Base-by-base conservation (phyloP, 495 filamentous ascomycete species). In the Sordaria brevicollis region DNA sequence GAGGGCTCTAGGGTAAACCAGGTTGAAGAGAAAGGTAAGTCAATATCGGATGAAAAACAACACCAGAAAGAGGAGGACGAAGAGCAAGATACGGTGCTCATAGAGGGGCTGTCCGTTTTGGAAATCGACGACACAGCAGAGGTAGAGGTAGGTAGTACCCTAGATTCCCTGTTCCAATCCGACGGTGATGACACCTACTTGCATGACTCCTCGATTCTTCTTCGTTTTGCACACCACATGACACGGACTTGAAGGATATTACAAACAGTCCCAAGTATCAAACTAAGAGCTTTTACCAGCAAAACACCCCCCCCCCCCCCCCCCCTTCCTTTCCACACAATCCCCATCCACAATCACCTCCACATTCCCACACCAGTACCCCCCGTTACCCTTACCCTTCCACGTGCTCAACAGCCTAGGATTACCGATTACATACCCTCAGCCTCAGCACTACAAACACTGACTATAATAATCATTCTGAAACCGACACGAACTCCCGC, bases 391-490 rank as follows among this genome's bases (percentile, higher is more conserved):
- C n/a, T n/a, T n/a, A n/a, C n/a, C n/a, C n/a, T n/a, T n/a, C n/a
- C n/a, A n/a, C n/a, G n/a, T n/a, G n/a, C n/a, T n/a, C n/a, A n/a
- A n/a, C n/a, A n/a, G 34, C 21, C 37, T 54, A 10, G 4, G 3
- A 34, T 17, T 33, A 62, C 67, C 74, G n/a, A n/a, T n/a, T n/a
- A n/a, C n/a, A n/a, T n/a, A n/a, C n/a, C n/a, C n/a, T n/a, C n/a
- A n/a, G n/a, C n/a, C n/a, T n/a, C n/a, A n/a, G n/a, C n/a, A n/a
- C 39, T 67, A 78, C 17, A 81, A 66, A 69, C 79, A 81, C 65
- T 86, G 85, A 25, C 78, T 82, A 68, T 86, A 87, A 67, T 80
- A 86, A 19, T 81, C 78, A 71, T 85, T 86, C 70, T 79, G 74
- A 25, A 75, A 79, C 65, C 71, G 74, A 75, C 85, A 87, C 38